Evolutionary conservation across 305 asterid genomes (phyloP).

Genomic region (Ruellia speciosa): DNA sequence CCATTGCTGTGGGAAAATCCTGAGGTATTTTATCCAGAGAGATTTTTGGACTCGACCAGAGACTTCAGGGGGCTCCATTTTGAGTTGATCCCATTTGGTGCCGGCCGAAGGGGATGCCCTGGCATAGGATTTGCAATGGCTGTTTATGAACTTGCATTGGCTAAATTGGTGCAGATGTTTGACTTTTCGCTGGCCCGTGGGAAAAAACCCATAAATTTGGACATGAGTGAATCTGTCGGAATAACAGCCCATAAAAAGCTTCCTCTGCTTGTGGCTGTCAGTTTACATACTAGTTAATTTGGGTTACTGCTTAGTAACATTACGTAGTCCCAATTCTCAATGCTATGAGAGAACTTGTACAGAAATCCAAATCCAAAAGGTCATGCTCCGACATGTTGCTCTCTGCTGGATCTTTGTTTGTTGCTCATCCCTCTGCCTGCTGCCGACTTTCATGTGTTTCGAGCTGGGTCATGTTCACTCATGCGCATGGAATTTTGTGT

Average conservation of each 20-base stretch:
- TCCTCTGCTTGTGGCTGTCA: conserved; percentile 17
- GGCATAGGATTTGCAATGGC: conserved; percentile 14
- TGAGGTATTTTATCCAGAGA: conserved; percentile 23
- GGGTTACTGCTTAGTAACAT: no score
- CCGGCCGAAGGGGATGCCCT: conserved; percentile 23
- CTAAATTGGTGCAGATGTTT: conserved; percentile 20
- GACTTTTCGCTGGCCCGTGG: conserved; percentile 18
- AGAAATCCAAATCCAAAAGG: no score
- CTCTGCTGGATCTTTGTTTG: no score
- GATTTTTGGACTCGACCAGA: conserved; percentile 16
- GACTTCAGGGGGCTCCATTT: conserved; percentile 22
- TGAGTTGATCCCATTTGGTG: conserved; percentile 22
- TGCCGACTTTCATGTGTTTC: no score
- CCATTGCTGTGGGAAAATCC: conserved; percentile 22
- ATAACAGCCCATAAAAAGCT: conserved; percentile 15
- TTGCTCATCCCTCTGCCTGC: no score
- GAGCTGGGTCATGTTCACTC: no score
- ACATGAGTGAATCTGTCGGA: conserved; percentile 25
- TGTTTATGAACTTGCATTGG: conserved; percentile 14
- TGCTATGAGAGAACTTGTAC: no score
- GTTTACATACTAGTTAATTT: no score
- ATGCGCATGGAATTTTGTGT: no score
- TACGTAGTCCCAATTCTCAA: no score
- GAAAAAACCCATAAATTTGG: conserved; percentile 1
- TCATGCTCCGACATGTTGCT: no score